phyloP scores from a whole-genome alignment of 306 rosid genomes.

The Prinsepia uniflora region DNA sequence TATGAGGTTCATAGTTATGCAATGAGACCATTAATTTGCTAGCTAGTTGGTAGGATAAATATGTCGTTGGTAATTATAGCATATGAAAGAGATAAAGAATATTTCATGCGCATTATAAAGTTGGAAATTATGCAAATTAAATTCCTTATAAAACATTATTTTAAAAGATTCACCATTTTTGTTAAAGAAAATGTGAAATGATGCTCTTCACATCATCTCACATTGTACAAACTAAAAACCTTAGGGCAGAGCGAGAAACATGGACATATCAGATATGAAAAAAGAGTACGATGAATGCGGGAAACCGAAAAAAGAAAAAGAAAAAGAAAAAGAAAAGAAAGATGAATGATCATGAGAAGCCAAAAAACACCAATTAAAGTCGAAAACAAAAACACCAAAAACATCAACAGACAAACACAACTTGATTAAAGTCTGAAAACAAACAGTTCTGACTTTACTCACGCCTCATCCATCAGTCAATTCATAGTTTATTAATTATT shows the following conservation, averaged over 20 bases:
- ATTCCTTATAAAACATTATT: too few relatives aligned
- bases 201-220: background rate
- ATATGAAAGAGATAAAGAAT: too few relatives aligned
- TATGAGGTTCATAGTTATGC: too few relatives aligned
- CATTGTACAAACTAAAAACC: background rate
- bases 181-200: too few relatives aligned
- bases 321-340: slow-evolving; percentile 21
- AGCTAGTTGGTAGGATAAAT: too few relatives aligned
- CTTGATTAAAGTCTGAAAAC: slow-evolving; percentile 13
- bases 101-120: too few relatives aligned
- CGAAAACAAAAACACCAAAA: background rate
- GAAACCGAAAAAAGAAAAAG: slow-evolving; percentile 37
- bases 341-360: slow-evolving; percentile 19
- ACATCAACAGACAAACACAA: slow-evolving; percentile 8
- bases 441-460: background rate
- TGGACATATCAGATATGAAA: slow-evolving; percentile 37
- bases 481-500: background rate
- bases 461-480: background rate
- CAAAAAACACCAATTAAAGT: slow-evolving; percentile 33
- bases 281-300: slow-evolving; percentile 74
- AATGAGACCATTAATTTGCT: too few relatives aligned
- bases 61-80: too few relatives aligned
- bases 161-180: too few relatives aligned
- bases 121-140: too few relatives aligned
- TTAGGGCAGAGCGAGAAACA: slow-evolving; percentile 27